Conservation (phyloP, 331 rosid genomes). For the Acacia concinna region DNA sequence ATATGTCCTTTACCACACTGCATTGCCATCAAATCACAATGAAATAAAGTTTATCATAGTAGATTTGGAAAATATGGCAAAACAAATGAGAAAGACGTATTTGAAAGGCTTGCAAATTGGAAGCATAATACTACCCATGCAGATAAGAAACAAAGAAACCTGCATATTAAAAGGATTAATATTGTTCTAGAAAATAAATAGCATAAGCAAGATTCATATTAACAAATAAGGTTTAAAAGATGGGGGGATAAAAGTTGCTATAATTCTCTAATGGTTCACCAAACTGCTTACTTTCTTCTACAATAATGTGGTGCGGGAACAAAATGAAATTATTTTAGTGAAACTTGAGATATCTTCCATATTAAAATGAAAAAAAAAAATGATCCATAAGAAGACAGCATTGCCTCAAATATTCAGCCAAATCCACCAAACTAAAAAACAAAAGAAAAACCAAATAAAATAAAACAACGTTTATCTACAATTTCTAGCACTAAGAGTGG, state of each 20-base stretch:
- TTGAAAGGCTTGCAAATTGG: not conserved
- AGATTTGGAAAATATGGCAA: not conserved
- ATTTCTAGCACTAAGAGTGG: not conserved
- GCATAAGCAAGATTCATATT: not conserved
- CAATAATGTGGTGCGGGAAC: conserved; percentile 1
- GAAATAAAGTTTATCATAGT: conserved; percentile 6
- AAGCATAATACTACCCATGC: not conserved
- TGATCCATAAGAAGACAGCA: not conserved
- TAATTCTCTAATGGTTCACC: not conserved
- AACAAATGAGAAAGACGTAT: not conserved
- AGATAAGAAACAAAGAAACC: not conserved
- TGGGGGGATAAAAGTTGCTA: not conserved
- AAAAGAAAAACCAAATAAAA: not conserved
- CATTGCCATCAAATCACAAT: no score
- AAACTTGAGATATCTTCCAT: not conserved
- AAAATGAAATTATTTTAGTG: not conserved
- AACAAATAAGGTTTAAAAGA: not conserved
- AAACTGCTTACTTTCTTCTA: not conserved
- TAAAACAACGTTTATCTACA: not conserved
- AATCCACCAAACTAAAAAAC: not conserved
- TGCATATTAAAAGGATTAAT: not conserved
- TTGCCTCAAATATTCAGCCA: not conserved
- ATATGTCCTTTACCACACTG: no score
- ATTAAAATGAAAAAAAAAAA: not conserved
- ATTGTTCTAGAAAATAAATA: not conserved